Evolutionary conservation across 1,284 basidiomycete species (phyloP), one percentile per base, ranked within the genome.

Genomic region (Coniferiporia sulphurascens): DNA sequence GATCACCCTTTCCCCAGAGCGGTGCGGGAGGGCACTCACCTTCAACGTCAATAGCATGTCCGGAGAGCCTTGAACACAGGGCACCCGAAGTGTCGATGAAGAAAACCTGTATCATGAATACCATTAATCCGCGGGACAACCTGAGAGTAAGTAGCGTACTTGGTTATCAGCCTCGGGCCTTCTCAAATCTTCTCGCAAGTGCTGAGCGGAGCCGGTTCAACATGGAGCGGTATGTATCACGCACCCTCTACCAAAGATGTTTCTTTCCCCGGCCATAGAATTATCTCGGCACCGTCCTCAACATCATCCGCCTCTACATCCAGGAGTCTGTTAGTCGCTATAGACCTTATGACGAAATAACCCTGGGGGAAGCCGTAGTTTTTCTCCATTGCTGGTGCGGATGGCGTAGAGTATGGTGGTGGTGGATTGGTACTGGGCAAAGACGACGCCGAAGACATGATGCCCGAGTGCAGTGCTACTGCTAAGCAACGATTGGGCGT

Each of bases 11-110:
- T 19, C 3, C 17, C 17, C 15, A 8, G 15, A 46, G 3, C 17
- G 19, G 4, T 9, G 12, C 8, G 17, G 3, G n/a, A 46, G 34
- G 66, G 38, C 41, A 64, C 67, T 45, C 70, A 87, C 89, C 79
- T 76, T 91, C 82, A 38, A 91, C 71, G 67, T 92, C 90, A 48
- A 92, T 74, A 8, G 89, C 89, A 72, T 91, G 89, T 1, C 89
- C 89, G n/a, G 88, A 82, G 8, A 81, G 79, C 64, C 85, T 80
- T 5, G 87, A 89, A 68, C 87, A 91, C 45, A 92, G 71, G 10
- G 82, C 83, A 17, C 90, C 89, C 10, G 82, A 79, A 4, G 81
- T 79, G 69, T 92, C 90, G 54, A 91, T 81, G 73, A 88, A 92
- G 72, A 91, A 91, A 19, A 92, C 85, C 87, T 87, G 48, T 41